phyloP scores from a whole-genome alignment of 148 eudicot species.

The Arbutus unedo region DNA sequence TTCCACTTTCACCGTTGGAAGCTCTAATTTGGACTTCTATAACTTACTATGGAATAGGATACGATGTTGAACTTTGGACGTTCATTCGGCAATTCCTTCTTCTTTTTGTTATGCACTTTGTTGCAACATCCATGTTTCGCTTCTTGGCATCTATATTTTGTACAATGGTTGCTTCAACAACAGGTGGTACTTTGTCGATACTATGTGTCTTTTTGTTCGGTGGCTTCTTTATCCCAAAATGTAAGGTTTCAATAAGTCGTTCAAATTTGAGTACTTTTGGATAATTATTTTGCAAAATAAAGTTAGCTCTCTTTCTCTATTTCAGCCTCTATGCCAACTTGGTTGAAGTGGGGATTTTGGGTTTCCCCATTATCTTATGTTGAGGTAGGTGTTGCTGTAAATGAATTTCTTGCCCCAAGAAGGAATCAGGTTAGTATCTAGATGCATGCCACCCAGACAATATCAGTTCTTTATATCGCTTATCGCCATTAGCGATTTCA shows the following conservation, averaged over 20 bases:
- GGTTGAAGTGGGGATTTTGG: constrained; percentile 90
- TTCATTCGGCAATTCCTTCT: constrained; percentile 64
- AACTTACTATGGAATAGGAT: constrained; percentile 79
- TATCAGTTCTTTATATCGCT: not conserved
- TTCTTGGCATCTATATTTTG: constrained; percentile 61
- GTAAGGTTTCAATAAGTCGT: constrained; percentile 35
- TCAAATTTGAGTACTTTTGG: not conserved
- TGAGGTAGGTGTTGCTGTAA: constrained; percentile 65
- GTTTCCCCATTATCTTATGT: constrained; percentile 68
- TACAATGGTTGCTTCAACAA: constrained; percentile 44
- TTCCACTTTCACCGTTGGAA: constrained; percentile 63
- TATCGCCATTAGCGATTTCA: not conserved
- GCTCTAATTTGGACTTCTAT: constrained; percentile 62
- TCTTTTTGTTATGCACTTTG: constrained; percentile 52
- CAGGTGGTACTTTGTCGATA: constrained; percentile 44
- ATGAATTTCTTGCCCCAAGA: constrained; percentile 65
- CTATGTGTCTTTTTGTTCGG: constrained; percentile 47
- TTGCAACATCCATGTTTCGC: constrained; percentile 65
- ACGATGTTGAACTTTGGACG: constrained; percentile 64
- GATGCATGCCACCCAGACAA: no score
- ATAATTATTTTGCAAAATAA: not conserved
- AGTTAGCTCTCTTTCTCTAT: constrained; percentile 12
- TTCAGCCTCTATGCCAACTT: constrained; percentile 80
- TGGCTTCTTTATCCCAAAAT: constrained; percentile 65
- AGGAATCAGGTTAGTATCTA: no score